A percentile compares a stretch with the other conserved stretches of the same genome.
phyloP scores from a whole-genome alignment of 805 yeast genomes.

The Candida arabinofermentans region DNA sequence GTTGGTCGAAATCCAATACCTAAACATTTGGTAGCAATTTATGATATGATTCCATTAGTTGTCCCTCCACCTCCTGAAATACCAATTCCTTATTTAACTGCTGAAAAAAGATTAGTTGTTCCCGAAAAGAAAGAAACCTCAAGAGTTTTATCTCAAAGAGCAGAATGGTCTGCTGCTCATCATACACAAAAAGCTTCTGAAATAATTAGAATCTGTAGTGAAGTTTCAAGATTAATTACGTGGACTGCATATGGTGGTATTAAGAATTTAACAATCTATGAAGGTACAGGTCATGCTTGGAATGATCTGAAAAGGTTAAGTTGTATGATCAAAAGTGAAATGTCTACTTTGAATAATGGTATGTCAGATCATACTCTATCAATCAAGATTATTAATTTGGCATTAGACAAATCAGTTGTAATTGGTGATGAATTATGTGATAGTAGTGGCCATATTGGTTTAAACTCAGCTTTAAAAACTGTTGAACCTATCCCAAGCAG shows the following conservation, averaged over 20 bases:
- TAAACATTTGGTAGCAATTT: slow-evolving; percentile 28
- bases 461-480: background rate
- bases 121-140: slow-evolving; percentile 36
- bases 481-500: background rate
- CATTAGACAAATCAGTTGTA: slow-evolving; percentile 11
- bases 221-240: slow-evolving; percentile 31
- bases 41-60: slow-evolving; percentile 28
- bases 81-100: slow-evolving; percentile 41
- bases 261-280: slow-evolving; percentile 23
- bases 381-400: slow-evolving; percentile 22
- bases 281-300: slow-evolving; percentile 29
- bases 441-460: too few relatives aligned
- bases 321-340: slow-evolving; percentile 25
- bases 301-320: slow-evolving; percentile 20
- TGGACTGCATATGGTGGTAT: slow-evolving; percentile 29
- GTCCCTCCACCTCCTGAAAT: slow-evolving; percentile 38
- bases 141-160: slow-evolving; percentile 28
- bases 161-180: slow-evolving; percentile 37
- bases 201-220: slow-evolving; percentile 34
- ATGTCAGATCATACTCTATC: slow-evolving; percentile 13
- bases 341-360: slow-evolving; percentile 16
- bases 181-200: slow-evolving; percentile 41
- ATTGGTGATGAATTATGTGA: slow-evolving; percentile 9
- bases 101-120: slow-evolving; percentile 35
- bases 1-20: slow-evolving; percentile 27